Conservation (phyloP, 371 early-diverging fungal species). For the Mortierella sp. region DNA sequence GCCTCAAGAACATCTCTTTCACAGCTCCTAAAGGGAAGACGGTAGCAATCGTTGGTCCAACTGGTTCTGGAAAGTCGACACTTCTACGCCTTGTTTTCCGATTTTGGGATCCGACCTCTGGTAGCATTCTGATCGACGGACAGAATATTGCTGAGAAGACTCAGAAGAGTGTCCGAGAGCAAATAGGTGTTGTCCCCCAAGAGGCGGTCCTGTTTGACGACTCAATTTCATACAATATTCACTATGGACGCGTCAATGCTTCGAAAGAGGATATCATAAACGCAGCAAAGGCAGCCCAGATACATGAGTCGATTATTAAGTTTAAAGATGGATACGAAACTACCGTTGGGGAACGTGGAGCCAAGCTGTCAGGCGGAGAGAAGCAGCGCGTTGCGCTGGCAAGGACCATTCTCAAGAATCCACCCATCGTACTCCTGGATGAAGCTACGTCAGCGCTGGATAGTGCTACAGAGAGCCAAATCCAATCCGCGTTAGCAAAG, state of each 20-base stretch:
- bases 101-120: constrained; percentile 87
- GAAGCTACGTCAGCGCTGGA: constrained; percentile 70
- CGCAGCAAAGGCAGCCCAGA: constrained; percentile 79
- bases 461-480: constrained; percentile 83
- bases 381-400: constrained; percentile 95
- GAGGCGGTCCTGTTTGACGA: constrained; percentile 72
- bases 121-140: constrained; percentile 91
- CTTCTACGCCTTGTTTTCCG: constrained; percentile 89
- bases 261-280: constrained; percentile 58
- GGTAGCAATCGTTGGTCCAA: constrained; percentile 81
- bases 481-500: constrained; percentile 74
- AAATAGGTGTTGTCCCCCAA: constrained; percentile 91
- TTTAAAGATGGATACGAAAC: constrained; percentile 90
- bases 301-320: constrained; percentile 75
- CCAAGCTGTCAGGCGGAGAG: constrained; percentile 94
- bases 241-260: constrained; percentile 62
- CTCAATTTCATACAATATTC: constrained; percentile 71
- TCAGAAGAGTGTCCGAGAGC: constrained; percentile 76
- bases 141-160: constrained; percentile 82
- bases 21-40: constrained; percentile 70
- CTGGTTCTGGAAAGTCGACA: constrained; percentile 93
- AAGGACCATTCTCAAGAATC: constrained; percentile 83
- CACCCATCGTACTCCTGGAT: constrained; percentile 82
- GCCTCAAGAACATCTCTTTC: constrained; percentile 68
- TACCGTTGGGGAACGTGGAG: constrained; percentile 93